phyloP scores from a whole-genome alignment of 1,284 basidiomycete species.

The Trichosporon ovoides region DNA sequence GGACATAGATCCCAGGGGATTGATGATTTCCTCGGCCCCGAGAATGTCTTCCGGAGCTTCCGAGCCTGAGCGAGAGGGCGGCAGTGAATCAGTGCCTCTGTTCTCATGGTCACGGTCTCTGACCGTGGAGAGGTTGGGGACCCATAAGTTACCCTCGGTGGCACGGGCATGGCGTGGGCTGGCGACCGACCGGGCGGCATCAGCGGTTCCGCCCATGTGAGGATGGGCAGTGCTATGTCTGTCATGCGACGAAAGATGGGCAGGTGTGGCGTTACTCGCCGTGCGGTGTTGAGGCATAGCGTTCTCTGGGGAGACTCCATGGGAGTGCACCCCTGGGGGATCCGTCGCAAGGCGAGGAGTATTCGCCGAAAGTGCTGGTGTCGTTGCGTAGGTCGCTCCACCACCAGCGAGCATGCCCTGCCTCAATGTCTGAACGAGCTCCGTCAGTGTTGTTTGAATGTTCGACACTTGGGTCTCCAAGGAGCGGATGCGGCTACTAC shows the following conservation, averaged over 20 bases:
- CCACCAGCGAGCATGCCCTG: conserved; percentile 23
- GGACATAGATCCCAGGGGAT: conserved; percentile 44
- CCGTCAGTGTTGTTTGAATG: conserved; percentile 72
- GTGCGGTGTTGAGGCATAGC: not conserved
- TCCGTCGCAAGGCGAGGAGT: not conserved
- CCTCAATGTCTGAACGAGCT: conserved; percentile 59
- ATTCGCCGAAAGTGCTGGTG: not conserved
- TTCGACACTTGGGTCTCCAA: conserved; percentile 74
- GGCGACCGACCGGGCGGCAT: not conserved
- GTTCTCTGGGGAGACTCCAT: not conserved
- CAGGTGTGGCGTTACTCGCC: not conserved
- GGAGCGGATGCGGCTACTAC: conserved; percentile 71
- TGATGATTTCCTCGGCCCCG: conserved; percentile 42
- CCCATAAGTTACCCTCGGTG: not conserved
- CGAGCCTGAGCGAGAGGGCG: conserved; percentile 39
- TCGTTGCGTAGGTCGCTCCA: not conserved
- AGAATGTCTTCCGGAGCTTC: conserved; percentile 40
- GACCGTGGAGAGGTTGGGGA: not conserved
- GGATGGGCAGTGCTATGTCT: not conserved
- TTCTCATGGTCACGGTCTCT: not conserved
- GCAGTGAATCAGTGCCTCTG: conserved; percentile 25
- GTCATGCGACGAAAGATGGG: not conserved
- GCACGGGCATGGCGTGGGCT: not conserved
- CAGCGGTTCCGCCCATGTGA: not conserved
- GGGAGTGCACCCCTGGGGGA: not conserved